These are phyloP conservation scores for Leccinum obscurum DNA, from an alignment of 768 basidiomycete species.

Conservation along the genomic window DNA sequence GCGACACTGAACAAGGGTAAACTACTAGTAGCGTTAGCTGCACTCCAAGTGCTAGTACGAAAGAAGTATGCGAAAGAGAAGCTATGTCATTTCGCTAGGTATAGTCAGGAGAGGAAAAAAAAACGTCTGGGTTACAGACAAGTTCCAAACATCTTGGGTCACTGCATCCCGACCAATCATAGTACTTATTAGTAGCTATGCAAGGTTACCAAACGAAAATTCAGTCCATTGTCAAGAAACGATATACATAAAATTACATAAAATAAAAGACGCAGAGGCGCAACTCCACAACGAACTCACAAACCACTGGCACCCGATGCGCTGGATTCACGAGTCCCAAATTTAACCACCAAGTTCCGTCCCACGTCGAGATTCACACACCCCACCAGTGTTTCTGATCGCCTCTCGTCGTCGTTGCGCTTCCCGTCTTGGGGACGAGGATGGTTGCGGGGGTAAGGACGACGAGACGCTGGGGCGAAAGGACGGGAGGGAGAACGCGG, in stretches of 20 bases:
- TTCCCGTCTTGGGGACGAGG: too few species aligned
- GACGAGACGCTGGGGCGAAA: too few species aligned
- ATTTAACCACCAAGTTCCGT: constrained; percentile 46
- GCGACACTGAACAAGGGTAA: too few species aligned
- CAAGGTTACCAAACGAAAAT: not conserved
- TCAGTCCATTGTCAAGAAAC: not conserved
- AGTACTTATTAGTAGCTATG: not conserved
- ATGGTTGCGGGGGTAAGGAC: too few species aligned
- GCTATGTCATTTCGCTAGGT: not conserved
- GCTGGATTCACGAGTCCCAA: constrained; percentile 40
- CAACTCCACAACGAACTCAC: not conserved
- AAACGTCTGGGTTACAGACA: not conserved
- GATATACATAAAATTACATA: not conserved
- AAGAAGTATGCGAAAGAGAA: not conserved
- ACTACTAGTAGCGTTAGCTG: too few species aligned
- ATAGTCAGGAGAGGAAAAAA: too few species aligned
- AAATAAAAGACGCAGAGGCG: not conserved
- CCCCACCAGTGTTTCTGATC: constrained; percentile 44
- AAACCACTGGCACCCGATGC: constrained; percentile 5
- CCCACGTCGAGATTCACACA: constrained; percentile 28
- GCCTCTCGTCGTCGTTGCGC: too few species aligned
- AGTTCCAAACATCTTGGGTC: not conserved
- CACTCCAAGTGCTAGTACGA: too few species aligned
- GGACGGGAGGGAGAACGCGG: too few species aligned
- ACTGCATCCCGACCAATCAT: not conserved